phyloP scores from a whole-genome alignment of 179 eudicot species.

The Actinidia arguta region DNA sequence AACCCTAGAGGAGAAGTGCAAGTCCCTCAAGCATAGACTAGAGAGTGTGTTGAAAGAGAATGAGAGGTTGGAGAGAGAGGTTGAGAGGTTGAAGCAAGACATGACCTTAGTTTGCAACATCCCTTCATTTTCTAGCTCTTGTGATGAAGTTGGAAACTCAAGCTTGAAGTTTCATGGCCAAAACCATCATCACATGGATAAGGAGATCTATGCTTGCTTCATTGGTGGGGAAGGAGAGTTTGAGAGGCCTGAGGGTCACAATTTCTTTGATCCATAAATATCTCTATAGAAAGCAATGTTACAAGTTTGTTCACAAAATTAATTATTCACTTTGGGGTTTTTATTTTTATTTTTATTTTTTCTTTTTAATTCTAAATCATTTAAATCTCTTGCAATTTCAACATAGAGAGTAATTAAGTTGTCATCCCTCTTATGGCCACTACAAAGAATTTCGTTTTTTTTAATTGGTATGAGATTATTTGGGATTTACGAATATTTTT shows the following conservation, averaged over 20 bases:
- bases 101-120: slow-evolving; percentile 22
- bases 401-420: too few relatives aligned
- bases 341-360: too few relatives aligned
- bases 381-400: too few relatives aligned
- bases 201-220: slow-evolving; percentile 40
- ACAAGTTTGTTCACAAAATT: too few relatives aligned
- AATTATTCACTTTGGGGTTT: too few relatives aligned
- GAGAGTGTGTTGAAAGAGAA: slow-evolving; percentile 40
- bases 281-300: too few relatives aligned
- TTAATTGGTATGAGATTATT: too few relatives aligned
- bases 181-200: slow-evolving; percentile 30
- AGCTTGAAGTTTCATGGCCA: slow-evolving; percentile 29
- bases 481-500: too few relatives aligned
- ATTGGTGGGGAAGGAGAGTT: slow-evolving; percentile 25
- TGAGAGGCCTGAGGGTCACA: slow-evolving; percentile 20
- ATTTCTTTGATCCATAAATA: slow-evolving; percentile 19
- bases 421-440: too few relatives aligned
- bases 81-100: slow-evolving; percentile 45
- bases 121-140: slow-evolving; percentile 25
- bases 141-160: slow-evolving; percentile 42
- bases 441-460: too few relatives aligned
- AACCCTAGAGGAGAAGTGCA: slow-evolving; percentile 41
- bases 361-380: too few relatives aligned
- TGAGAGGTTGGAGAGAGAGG: slow-evolving; percentile 43
- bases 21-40: slow-evolving; percentile 30